A percentile compares a stretch with the other conserved stretches of the same genome.
Conservation (phyloP, 2,329 filamentous ascomycete species). For the Aspergillus jensenii region DNA sequence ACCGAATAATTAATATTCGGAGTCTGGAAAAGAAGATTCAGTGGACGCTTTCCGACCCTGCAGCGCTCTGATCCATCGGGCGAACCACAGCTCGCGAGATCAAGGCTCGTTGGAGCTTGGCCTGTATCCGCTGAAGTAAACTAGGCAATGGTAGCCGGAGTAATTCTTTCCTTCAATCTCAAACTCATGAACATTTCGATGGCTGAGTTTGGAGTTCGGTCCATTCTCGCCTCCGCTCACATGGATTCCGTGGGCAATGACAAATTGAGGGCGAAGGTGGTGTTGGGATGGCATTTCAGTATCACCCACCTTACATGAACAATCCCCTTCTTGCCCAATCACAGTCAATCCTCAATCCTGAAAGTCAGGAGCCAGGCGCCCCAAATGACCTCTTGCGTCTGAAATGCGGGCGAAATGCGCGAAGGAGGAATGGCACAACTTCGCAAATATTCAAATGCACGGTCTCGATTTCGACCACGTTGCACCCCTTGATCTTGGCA, state of each 20-base stretch:
- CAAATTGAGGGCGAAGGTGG: not conserved
- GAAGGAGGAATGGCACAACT: not conserved
- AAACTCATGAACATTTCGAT: not conserved
- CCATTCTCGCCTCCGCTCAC: not conserved
- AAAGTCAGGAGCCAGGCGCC: slow-evolving; percentile 3
- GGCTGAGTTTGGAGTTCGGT: not conserved
- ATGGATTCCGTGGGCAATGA: not conserved
- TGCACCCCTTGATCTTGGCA: slow-evolving; percentile 27
- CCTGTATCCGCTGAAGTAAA: not conserved
- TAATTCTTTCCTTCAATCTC: not conserved
- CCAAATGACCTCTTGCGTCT: slow-evolving; percentile 15
- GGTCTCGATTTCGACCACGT: slow-evolving; percentile 24
- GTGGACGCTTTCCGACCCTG: slow-evolving; percentile 5
- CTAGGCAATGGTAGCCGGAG: not conserved
- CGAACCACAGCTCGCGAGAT: slow-evolving; percentile 10
- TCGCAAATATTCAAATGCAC: slow-evolving; percentile 12
- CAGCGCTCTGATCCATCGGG: slow-evolving; percentile 2
- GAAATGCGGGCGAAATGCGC: slow-evolving; percentile 4
- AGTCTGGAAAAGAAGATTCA: not conserved
- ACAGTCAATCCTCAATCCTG: not conserved
- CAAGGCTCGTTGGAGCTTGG: slow-evolving; percentile 2
- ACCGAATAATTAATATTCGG: not conserved
- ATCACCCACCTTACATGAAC: slow-evolving; percentile 14
- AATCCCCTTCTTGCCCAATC: slow-evolving; percentile 3
- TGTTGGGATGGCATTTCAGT: not conserved